Evolutionary conservation across 768 basidiomycete species (phyloP).

Genomic region (Hebeloma cylindrosporum): DNA sequence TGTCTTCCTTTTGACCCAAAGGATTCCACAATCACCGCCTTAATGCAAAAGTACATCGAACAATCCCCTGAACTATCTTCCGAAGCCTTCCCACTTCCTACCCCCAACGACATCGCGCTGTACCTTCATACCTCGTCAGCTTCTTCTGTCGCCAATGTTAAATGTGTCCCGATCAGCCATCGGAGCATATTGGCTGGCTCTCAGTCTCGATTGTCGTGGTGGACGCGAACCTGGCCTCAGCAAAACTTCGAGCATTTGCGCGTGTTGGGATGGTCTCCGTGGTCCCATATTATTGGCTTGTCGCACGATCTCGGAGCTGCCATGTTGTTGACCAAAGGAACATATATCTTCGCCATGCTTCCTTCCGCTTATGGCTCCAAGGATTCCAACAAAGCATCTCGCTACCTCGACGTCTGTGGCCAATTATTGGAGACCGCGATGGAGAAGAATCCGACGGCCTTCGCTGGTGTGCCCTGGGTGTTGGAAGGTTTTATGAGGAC

Average conservation of each 20-base stretch:
- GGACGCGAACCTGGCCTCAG: conserved; percentile 28
- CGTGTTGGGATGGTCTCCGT: conserved; percentile 34
- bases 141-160: conserved; percentile 32
- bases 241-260: conserved; percentile 26
- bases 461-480: conserved; percentile 35
- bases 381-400: conserved; percentile 9
- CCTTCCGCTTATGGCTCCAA: conserved; percentile 28
- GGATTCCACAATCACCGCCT: conserved; percentile 28
- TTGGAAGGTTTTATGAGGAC: conserved; percentile 30
- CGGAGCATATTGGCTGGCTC: conserved; percentile 26
- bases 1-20: conserved; percentile 23
- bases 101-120: conserved; percentile 23
- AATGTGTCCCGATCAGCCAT: conserved; percentile 35
- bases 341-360: conserved; percentile 32
- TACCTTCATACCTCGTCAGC: conserved; percentile 38
- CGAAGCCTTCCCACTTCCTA: conserved; percentile 21
- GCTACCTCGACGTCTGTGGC: conserved; percentile 25
- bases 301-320: conserved; percentile 28
- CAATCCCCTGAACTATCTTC: conserved; percentile 21
- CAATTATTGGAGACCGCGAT: conserved; percentile 28
- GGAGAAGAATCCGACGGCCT: conserved; percentile 22
- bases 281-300: conserved; percentile 33
- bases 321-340: conserved; percentile 29
- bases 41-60: conserved; percentile 29
- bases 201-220: conserved; percentile 26